These are phyloP conservation scores for Waltergamsia citrina DNA, from an alignment of 2,329 filamentous ascomycete species.

Conservation along the genomic window DNA sequence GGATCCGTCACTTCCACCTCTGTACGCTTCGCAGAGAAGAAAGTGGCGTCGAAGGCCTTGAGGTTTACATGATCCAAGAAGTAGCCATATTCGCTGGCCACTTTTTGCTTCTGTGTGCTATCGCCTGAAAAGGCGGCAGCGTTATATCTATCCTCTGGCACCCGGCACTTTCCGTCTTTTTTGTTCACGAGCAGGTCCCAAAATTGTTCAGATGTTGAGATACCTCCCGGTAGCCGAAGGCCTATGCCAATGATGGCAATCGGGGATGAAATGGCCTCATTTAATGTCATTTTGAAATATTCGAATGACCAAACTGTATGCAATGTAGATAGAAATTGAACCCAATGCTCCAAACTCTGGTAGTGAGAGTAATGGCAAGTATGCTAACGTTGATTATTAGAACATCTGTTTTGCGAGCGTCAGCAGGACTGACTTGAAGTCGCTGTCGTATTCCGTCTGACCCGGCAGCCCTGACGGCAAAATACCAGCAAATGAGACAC, in stretches of 20 bases:
- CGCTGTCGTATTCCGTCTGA: no score
- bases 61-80: slow-evolving; percentile 20
- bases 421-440: no score
- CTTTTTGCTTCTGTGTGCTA: slow-evolving; percentile 17
- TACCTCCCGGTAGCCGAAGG: slow-evolving; percentile 24
- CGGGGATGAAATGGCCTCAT: no score
- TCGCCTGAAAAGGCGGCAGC: slow-evolving; percentile 11
- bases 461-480: no score
- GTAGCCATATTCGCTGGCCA: slow-evolving; percentile 15
- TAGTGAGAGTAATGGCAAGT: no score
- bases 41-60: slow-evolving; percentile 15
- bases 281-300: no score
- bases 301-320: no score
- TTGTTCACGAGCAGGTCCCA: slow-evolving; percentile 22
- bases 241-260: slow-evolving; percentile 29
- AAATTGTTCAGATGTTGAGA: slow-evolving; percentile 20
- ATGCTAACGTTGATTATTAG: no score
- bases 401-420: no score
- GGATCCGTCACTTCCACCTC: slow-evolving; percentile 30
- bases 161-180: slow-evolving; percentile 20
- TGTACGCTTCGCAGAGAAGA: slow-evolving; percentile 21
- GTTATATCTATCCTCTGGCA: slow-evolving; percentile 14
- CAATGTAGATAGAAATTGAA: no score
- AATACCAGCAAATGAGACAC: no score
- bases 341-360: no score